These are phyloP conservation scores for Ophiostoma himal-ulmi DNA, from an alignment of 2,329 filamentous ascomycete species.

Conservation along the genomic window DNA sequence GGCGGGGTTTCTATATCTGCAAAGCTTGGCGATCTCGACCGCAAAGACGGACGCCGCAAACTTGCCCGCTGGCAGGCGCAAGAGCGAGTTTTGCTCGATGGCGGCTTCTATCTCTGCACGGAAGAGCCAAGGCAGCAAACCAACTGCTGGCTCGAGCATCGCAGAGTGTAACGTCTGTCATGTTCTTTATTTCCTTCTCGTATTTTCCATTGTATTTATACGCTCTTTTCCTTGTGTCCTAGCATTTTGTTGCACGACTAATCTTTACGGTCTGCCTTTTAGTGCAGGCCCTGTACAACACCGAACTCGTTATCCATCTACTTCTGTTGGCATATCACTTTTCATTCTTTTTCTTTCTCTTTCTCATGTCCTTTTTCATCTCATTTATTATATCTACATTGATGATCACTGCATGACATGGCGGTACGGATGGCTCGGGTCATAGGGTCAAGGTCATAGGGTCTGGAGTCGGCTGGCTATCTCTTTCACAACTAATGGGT, in stretches of 20 bases:
- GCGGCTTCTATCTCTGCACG: slow-evolving; percentile 57
- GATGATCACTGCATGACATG: background rate
- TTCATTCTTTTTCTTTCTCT: background rate
- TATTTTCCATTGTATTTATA: background rate
- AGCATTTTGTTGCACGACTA: background rate
- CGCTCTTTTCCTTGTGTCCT: background rate
- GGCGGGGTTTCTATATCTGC: slow-evolving; percentile 45
- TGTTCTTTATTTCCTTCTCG: background rate
- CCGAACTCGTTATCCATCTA: background rate
- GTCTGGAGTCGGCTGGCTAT: slow-evolving; percentile 7
- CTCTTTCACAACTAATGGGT: background rate
- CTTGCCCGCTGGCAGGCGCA: slow-evolving; percentile 60
- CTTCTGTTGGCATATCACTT: background rate
- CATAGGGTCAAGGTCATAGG: slow-evolving; percentile 7
- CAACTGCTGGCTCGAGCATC: slow-evolving; percentile 28
- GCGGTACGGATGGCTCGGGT: background rate
- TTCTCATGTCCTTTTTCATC: background rate
- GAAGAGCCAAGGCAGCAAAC: slow-evolving; percentile 28
- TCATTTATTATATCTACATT: slow-evolving; percentile 14
- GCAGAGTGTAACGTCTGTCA: background rate
- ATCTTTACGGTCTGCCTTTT: background rate
- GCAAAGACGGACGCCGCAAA: slow-evolving; percentile 64
- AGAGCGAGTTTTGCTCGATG: slow-evolving; percentile 57
- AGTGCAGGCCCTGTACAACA: slow-evolving; percentile 14
- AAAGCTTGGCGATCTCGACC: slow-evolving; percentile 69